These are phyloP conservation scores for Phaffomyces opuntiae DNA, from an alignment of 805 yeast genomes.

Conservation along the genomic window DNA sequence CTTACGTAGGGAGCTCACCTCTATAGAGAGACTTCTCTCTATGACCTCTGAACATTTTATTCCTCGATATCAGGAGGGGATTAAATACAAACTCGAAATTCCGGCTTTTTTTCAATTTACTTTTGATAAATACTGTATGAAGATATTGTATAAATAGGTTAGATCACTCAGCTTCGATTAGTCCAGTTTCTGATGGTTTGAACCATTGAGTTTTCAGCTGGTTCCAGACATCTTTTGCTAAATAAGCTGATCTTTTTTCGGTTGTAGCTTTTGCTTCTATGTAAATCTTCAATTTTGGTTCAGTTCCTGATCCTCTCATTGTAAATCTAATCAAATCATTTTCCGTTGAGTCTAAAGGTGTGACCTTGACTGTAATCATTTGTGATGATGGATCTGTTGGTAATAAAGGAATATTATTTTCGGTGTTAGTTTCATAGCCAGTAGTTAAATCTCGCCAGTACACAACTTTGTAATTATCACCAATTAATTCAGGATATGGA, in stretches of 20 bases:
- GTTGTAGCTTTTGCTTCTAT: slow-evolving; percentile 62
- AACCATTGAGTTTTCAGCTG: slow-evolving; percentile 59
- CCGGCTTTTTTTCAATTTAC: no score
- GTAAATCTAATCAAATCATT: slow-evolving; percentile 60
- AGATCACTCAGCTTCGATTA: neutral
- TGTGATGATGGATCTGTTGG: slow-evolving; percentile 73
- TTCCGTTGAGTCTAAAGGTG: slow-evolving; percentile 8
- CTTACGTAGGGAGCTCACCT: slow-evolving; percentile 42
- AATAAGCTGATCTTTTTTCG: slow-evolving; percentile 37
- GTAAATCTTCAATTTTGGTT: slow-evolving; percentile 88
- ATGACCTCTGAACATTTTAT: slow-evolving; percentile 9
- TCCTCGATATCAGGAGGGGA: neutral
- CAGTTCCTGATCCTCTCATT: slow-evolving; percentile 93
- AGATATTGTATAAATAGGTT: no score
- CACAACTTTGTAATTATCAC: slow-evolving; percentile 42
- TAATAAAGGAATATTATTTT: slow-evolving; percentile 48
- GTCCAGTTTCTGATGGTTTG: slow-evolving; percentile 45
- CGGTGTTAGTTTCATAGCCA: slow-evolving; percentile 71
- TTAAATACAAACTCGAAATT: neutral
- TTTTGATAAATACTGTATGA: no score
- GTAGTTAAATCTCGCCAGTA: slow-evolving; percentile 79
- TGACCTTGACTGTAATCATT: slow-evolving; percentile 71
- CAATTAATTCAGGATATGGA: slow-evolving; percentile 43
- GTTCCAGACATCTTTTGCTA: slow-evolving; percentile 67
- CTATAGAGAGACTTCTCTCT: slow-evolving; percentile 32